Evolutionary conservation across 2,329 filamentous ascomycete genomes (phyloP), one percentile per base, ranked within the genome.

Genomic region (Lecanicillium sp.): DNA sequence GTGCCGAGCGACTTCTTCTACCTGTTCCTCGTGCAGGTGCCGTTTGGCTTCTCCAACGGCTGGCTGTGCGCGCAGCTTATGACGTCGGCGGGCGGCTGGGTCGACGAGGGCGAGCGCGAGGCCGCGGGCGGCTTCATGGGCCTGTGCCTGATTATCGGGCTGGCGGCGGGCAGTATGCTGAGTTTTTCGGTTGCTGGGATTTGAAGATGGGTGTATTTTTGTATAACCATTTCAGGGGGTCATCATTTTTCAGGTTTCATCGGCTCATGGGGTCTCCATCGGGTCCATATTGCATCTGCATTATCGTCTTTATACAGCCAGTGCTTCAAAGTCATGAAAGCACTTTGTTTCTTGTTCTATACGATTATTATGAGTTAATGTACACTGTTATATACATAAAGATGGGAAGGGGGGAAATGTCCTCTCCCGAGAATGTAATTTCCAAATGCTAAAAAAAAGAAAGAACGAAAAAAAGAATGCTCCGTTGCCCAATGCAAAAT

Each of bases 71-170:
- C 86, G 49, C 86, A 79, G 56, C 89, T 86, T 64, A 97, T 98
- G 90, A 95, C 97, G 80, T 86, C 86, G 1, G 85, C 90, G 1
- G 80, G 78, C 0, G 81, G 87, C 55, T 91, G 83, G 79, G 90
- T 97, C 1, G 83, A 84, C 4, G 79, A 84, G 2, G 81, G 84
- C 9, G 91, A 98, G 70, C 76, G 86, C 27, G 90, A 95, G 69
- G 90, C 89, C 5, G 84, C 90, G 0, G 93, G 91, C 39, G 89
- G 86, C 1, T 97, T 97, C 64, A 97, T 98, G 93, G 86, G 87
- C 3, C 66, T 96, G 54, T 89, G 85, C 64, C 78, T 97, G n/a
- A 87, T 96, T 15, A 81, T 79, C 5, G 93, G 93, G 0, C 68
- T 97, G 66, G 80, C 89, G 2, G 74, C 76, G 20, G 93, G 93